Percentiles rank a stretch among this genome's conserved stretches.
phyloP scores from a whole-genome alignment of 2,329 filamentous ascomycete genomes.

The Fusarium pseudocircinatum region DNA sequence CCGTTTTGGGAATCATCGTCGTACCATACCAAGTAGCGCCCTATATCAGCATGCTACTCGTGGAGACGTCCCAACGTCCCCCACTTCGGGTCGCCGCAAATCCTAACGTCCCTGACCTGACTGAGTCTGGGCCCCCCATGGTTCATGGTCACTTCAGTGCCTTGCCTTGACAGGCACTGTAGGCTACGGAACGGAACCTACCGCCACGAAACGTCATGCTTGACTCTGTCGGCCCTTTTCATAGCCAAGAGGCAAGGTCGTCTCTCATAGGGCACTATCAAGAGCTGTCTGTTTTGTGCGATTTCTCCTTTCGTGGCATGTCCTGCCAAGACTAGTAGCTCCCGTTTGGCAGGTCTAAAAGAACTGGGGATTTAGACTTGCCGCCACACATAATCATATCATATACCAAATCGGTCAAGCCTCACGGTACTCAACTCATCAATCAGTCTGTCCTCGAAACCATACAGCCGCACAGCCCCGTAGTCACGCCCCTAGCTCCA shows the following conservation, averaged over 20 bases:
- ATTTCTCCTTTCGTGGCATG: constrained; percentile 20
- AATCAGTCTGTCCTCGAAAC: not conserved
- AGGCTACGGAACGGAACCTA: constrained; percentile 29
- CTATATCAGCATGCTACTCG: constrained; percentile 4
- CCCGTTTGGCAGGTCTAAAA: constrained; percentile 26
- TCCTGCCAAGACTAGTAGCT: constrained; percentile 34
- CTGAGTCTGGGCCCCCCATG: constrained; percentile 32
- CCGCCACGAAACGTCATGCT: constrained; percentile 28
- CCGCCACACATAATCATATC: constrained; percentile 20
- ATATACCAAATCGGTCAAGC: constrained; percentile 7
- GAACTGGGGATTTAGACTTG: constrained; percentile 28
- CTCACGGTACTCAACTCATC: not conserved
- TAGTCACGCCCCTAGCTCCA: constrained; percentile 13
- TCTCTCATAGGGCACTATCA: constrained; percentile 1
- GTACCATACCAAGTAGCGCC: constrained; percentile 21
- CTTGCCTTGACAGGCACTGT: constrained; percentile 1
- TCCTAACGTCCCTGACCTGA: constrained; percentile 32
- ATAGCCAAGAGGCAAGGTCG: constrained; percentile 8
- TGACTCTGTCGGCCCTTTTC: constrained; percentile 34
- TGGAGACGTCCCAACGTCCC: constrained; percentile 21
- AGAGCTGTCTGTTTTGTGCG: constrained; percentile 27
- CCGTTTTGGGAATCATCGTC: constrained; percentile 38
- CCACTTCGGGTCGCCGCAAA: constrained; percentile 40
- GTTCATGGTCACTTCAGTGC: not conserved
- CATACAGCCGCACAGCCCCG: not conserved